A percentile compares a stretch with the other conserved stretches of the same genome.
Conservation (phyloP, 306 rosid genomes). For the Quercus robur region DNA sequence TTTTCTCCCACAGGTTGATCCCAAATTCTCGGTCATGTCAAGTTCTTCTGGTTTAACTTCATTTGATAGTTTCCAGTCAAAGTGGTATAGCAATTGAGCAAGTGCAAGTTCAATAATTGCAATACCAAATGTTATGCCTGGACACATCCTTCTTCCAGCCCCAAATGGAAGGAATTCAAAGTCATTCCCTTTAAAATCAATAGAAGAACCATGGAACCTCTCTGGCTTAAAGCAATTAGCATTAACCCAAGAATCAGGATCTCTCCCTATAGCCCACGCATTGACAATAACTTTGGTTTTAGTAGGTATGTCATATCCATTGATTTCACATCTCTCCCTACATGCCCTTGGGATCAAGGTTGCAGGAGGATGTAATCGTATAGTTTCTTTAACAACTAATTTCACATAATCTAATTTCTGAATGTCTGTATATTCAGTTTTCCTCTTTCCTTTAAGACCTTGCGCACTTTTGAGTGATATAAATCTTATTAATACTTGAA, state of each 20-base stretch:
- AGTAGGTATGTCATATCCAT: background rate
- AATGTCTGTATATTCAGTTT: background rate
- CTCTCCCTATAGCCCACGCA: background rate
- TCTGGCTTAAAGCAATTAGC: slow-evolving; percentile 28
- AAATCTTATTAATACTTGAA: background rate
- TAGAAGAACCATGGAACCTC: slow-evolving; percentile 12
- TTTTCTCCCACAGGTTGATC: background rate
- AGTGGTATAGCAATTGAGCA: background rate
- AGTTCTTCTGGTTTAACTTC: slow-evolving; percentile 25
- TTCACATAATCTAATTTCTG: slow-evolving; percentile 2
- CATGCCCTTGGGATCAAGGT: slow-evolving; percentile 27
- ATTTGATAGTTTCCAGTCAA: slow-evolving; percentile 31
- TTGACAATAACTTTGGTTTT: background rate
- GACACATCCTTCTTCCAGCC: slow-evolving; percentile 36
- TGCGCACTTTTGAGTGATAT: slow-evolving; percentile 3
- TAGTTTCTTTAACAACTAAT: slow-evolving; percentile 23
- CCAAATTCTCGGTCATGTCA: slow-evolving; percentile 20
- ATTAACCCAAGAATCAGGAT: slow-evolving; percentile 20
- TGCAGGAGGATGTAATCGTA: slow-evolving; percentile 24
- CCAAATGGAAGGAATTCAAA: slow-evolving; percentile 28
- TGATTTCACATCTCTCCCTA: slow-evolving; percentile 20
- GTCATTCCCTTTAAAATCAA: slow-evolving; percentile 25
- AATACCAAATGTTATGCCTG: slow-evolving; percentile 20
- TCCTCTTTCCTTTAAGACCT: slow-evolving; percentile 11
- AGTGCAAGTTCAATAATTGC: slow-evolving; percentile 22